phyloP scores from a whole-genome alignment of 163 green algal genomes.

The Scenedesmus sp. region DNA sequence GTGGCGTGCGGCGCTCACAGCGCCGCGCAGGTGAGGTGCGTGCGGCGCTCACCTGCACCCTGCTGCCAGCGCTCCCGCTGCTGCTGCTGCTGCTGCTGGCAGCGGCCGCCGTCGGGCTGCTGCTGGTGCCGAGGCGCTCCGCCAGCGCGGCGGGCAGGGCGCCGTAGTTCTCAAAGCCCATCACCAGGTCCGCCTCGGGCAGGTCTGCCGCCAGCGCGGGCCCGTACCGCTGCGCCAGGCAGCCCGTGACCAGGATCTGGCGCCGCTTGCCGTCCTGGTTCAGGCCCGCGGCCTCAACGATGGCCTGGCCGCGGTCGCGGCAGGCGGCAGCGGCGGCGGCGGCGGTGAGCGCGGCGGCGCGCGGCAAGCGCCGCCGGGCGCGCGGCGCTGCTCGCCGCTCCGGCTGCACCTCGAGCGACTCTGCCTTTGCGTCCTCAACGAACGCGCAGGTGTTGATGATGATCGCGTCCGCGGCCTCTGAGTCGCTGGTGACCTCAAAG shows the following conservation, averaged over 20 bases:
- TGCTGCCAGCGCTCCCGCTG: constrained; percentile 31
- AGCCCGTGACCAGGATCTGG: constrained; percentile 80
- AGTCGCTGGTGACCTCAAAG: constrained; percentile 78
- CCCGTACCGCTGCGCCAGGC: constrained; percentile 88
- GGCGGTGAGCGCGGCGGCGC: too few species aligned
- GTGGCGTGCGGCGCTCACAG: too few species aligned
- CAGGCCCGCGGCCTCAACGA: constrained; percentile 71
- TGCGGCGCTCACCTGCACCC: constrained; percentile 24
- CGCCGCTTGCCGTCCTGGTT: constrained; percentile 69
- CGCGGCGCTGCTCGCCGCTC: too few species aligned
- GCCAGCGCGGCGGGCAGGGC: constrained; percentile 61
- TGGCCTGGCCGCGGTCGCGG: too few species aligned
- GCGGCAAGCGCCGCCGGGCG: too few species aligned
- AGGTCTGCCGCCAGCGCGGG: constrained; percentile 74
- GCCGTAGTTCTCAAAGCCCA: constrained; percentile 78
- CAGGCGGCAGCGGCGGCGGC: too few species aligned
- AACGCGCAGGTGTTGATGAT: constrained; percentile 94
- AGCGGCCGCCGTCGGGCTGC: neutral
- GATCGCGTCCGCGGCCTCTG: constrained; percentile 83
- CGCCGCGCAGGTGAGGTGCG: too few species aligned
- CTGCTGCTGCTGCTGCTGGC: constrained; percentile 12
- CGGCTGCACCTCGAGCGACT: constrained; percentile 84
- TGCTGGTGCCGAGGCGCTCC: constrained; percentile 61
- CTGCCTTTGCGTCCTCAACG: constrained; percentile 92
- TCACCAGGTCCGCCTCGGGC: constrained; percentile 83